These are phyloP conservation scores for Fusarium sambucinum DNA, from an alignment of 2,329 filamentous ascomycete species.

Conservation along the genomic window DNA sequence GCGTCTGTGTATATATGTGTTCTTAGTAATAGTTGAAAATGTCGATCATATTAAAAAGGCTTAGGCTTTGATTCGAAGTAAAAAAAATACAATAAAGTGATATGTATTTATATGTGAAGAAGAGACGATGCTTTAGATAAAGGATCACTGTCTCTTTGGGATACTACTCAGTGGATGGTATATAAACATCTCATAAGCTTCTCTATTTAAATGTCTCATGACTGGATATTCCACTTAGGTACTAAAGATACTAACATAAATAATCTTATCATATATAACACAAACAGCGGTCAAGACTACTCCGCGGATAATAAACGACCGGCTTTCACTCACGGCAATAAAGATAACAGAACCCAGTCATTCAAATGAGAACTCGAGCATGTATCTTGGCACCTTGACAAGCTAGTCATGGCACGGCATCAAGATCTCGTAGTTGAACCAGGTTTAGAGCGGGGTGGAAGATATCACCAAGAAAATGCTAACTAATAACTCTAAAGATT, in stretches of 20 bases:
- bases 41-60: too few species aligned
- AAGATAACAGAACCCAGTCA: not conserved
- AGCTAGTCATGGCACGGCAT: not conserved
- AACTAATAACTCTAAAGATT: constrained; percentile 26
- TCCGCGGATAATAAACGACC: not conserved
- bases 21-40: too few species aligned
- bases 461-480: not conserved
- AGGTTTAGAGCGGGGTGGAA: constrained; percentile 15
- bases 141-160: not conserved
- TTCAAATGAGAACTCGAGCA: not conserved
- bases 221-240: not conserved
- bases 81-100: too few species aligned
- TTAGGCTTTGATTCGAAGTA: too few species aligned
- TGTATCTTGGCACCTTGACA: not conserved
- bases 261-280: too few species aligned
- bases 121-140: not conserved
- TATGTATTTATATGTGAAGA: not conserved
- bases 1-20: too few species aligned
- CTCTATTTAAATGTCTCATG: not conserved
- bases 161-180: not conserved
- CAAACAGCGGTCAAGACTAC: not conserved
- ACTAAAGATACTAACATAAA: too few species aligned
- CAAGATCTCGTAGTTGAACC: not conserved
- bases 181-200: not conserved
- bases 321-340: not conserved